Percentiles rank a stretch among this genome's conserved stretches.
phyloP scores from a whole-genome alignment of 305 asterid species.

The Solanum hybrid region DNA sequence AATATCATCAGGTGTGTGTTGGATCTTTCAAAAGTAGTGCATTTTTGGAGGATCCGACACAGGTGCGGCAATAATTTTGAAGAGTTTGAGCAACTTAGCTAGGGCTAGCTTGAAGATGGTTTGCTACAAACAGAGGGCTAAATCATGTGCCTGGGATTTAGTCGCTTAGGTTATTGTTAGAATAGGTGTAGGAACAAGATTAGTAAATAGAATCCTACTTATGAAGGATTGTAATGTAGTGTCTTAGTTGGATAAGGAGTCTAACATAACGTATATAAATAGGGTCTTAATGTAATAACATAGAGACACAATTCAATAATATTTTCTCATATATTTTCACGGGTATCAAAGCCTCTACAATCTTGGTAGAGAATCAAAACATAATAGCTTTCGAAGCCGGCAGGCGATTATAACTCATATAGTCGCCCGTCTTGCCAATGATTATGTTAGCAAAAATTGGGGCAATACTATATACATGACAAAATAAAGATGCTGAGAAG shows the following conservation, averaged over 20 bases:
- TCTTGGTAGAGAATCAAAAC: background rate
- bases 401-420: background rate
- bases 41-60: background rate
- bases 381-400: background rate
- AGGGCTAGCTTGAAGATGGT: background rate
- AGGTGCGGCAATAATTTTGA: background rate
- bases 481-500: background rate
- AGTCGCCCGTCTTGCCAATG: background rate
- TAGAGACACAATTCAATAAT: background rate
- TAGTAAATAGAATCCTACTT: background rate
- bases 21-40: background rate
- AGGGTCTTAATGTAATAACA: background rate
- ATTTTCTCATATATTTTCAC: background rate
- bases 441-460: background rate
- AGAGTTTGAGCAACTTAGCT: background rate
- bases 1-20: background rate
- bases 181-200: background rate
- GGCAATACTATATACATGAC: background rate
- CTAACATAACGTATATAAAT: background rate
- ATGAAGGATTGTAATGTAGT: background rate
- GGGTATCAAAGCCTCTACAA: background rate
- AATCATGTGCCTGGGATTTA: background rate
- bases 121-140: background rate
- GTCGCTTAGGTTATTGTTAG: background rate
- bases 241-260: background rate